phyloP scores from a whole-genome alignment of 768 basidiomycete genomes.

The Mycena metata region DNA sequence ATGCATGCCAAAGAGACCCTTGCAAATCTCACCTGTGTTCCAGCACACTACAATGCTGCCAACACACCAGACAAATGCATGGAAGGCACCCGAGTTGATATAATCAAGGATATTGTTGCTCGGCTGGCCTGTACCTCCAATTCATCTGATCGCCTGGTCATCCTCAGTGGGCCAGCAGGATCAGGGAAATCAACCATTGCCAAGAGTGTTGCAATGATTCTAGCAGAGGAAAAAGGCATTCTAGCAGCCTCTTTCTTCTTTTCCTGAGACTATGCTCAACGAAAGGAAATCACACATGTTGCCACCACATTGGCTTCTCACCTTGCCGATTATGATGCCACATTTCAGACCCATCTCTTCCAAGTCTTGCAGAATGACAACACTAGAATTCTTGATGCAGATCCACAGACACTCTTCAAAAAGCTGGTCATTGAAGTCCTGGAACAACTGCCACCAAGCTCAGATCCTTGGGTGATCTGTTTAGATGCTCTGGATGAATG shows the following conservation, averaged over 20 bases:
- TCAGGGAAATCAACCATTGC: not conserved
- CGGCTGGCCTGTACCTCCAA: not conserved
- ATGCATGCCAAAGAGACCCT: not conserved
- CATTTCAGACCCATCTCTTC: not conserved
- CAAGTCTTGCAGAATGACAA: not conserved
- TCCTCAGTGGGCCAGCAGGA: not conserved
- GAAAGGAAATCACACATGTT: not conserved
- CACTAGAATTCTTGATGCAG: not conserved
- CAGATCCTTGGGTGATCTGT: conserved; percentile 3
- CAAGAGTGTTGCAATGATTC: not conserved
- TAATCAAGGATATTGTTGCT: not conserved
- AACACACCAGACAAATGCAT: not conserved
- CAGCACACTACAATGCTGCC: conserved; percentile 1
- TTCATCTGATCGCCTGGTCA: not conserved
- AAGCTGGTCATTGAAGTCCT: not conserved
- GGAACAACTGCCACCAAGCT: not conserved
- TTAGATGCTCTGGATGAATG: conserved; percentile 8
- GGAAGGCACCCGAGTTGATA: not conserved
- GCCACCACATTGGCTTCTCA: not conserved
- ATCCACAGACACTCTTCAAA: not conserved
- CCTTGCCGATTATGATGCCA: not conserved
- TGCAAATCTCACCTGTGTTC: not conserved
- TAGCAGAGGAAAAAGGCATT: not conserved
- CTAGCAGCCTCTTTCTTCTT: conserved; percentile 4
- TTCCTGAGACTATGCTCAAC: not conserved